phyloP scores from a whole-genome alignment of 768 basidiomycete genomes.

The Boletus reticuloceps region DNA sequence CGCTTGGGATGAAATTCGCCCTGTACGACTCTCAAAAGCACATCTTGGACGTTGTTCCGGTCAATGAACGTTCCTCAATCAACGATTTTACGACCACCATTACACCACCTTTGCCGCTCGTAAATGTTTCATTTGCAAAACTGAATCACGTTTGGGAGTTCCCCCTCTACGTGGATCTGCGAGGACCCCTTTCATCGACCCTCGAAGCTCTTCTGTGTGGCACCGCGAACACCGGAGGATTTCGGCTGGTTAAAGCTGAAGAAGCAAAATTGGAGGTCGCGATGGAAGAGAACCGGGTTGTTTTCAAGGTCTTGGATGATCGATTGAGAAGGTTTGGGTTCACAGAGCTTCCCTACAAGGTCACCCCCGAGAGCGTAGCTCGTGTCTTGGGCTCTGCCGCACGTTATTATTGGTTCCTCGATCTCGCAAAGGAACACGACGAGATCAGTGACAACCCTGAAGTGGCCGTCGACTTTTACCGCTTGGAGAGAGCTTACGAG shows the following conservation, averaged over 20 bases:
- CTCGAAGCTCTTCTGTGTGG: neutral
- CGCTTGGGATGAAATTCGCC: slow-evolving; percentile 13
- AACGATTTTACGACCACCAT: slow-evolving; percentile 12
- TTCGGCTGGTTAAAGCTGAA: neutral
- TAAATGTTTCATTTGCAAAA: slow-evolving; percentile 1
- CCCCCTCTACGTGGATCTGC: neutral
- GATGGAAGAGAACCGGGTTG: neutral
- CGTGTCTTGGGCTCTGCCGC: slow-evolving; percentile 10
- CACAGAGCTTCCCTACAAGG: neutral
- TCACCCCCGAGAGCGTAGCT: neutral
- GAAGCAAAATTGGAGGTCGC: neutral
- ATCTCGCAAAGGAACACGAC: slow-evolving; percentile 3
- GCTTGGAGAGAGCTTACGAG: neutral
- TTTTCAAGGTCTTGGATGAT: slow-evolving; percentile 7
- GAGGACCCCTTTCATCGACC: neutral
- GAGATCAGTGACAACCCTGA: neutral
- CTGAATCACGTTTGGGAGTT: neutral
- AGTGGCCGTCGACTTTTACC: slow-evolving; percentile 13
- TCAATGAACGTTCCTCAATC: slow-evolving; percentile 5
- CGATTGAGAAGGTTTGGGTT: neutral
- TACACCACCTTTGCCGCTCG: neutral
- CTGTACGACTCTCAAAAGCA: slow-evolving; percentile 12
- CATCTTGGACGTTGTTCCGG: neutral
- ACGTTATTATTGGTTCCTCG: slow-evolving; percentile 21
- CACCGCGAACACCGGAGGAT: neutral